Evolutionary conservation across 495 filamentous ascomycete genomes (phyloP), one percentile per base, ranked within the genome.

Genomic region (Penicillium robsamsonii): DNA sequence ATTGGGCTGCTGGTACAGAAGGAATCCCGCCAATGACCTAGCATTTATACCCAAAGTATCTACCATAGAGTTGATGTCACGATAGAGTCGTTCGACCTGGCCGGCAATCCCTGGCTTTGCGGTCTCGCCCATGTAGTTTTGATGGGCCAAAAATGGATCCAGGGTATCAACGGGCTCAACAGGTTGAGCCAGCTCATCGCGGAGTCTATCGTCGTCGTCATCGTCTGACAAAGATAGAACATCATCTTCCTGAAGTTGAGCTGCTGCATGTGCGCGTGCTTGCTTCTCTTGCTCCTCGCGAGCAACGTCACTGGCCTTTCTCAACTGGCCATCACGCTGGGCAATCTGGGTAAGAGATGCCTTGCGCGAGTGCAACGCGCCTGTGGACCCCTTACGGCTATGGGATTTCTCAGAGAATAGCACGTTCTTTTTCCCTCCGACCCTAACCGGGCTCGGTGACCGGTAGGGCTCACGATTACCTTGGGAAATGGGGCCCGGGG

Each of bases 61-160:
- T 27, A 97, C 82, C 94, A 97, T 99, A 12, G 88, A 89, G 69
- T 97, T 97, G 62, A 96, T 90, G 60, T 97, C 95, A 13, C 90
- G 81, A 71, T 92, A 97, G 1, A 97, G 75, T 24, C 85, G 80
- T 68, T 97, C 95, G 54, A 95, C 88, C 70, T 91, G 85, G 35
- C 87, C 84, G 18, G 88, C 81, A 58, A 91, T 79, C 24, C 83
- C 86, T 35, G 82, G 80, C 55, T 83, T 81, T 27, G 65, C 66
- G 0, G 78, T 75, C n/a, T 76, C 67, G 4, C 80, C 80, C 49
- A 79, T 77, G 69, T 92, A 89, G 61, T 90, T 83, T 40, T 90
- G 83, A 61, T 80, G 85, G 18, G 81, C 84, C 17, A 94, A 71
- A 66, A 95, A 87, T 8, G 76, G 70, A 55, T 84, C 82, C 9